Base-by-base conservation (phyloP, 2,329 filamentous ascomycete genomes). In the Trichoderma afroharzianum region DNA sequence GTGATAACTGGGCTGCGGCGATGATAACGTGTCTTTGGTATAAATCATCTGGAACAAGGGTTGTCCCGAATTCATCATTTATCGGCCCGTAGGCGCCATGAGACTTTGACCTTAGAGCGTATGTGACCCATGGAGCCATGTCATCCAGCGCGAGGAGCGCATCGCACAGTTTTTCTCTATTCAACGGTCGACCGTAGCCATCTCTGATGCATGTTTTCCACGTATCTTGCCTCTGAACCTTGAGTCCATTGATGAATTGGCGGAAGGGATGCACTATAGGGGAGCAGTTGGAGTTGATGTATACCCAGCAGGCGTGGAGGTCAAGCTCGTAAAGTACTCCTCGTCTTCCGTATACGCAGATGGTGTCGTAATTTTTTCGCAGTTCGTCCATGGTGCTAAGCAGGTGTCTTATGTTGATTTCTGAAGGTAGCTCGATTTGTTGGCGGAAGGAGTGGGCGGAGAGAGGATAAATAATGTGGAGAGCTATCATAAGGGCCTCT, bases 301-400 rank as follows among this genome's bases (percentile, higher is more conserved):
- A 72, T 26, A 12, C 12, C 39, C 58, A 43, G 18, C 67, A 70
- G n/a, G 68, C 30, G 3, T 33, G 50, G n/a, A 71, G 55, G 24
- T 72, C 21, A 21, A 72, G 71, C 18, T 71, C 68, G 32, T 57
- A 71, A 15, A 72, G 62, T 18, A 55, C 11, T 21, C 21, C n/a
- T 7, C 3, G 3, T 9, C 63, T 53, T 14, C 47, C 63, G 26
- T 28, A 69, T n/a, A 59, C 66, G 3, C 53, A 59, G 28, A 72
- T 69, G 21, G 28, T 28, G 15, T 59, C n/a, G 32, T 57, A 32
- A 15, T 14, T 14, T 21, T 15, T 39, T 24, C 36, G 28, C 32
- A 63, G 33, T 3, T 21, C 30, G 12, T 33, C 15, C n/a, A 71
- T 26, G 15, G 11, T 55, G 21, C 15, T 12, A 9, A 71, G 70